A percentile compares a stretch with the other conserved stretches of the same genome.
Conservation (phyloP, 2,329 filamentous ascomycete genomes). For the Thermothelomyces thermophilus region DNA sequence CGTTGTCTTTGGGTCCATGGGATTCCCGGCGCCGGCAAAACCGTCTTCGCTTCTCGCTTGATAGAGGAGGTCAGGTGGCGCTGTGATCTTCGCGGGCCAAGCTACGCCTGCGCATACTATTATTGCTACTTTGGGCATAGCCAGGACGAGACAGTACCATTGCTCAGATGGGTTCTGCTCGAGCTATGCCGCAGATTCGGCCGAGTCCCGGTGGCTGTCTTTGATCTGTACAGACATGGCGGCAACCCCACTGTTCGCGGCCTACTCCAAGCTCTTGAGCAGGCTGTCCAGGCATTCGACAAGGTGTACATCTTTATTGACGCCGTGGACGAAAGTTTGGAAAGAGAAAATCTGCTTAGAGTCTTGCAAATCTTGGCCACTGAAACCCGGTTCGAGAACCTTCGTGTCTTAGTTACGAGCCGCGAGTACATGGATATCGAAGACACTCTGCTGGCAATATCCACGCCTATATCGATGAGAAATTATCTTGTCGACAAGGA, state of each 20-base stretch:
- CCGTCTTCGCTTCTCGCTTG: slow-evolving; percentile 14
- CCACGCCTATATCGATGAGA: slow-evolving; percentile 7
- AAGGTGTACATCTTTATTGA: slow-evolving; percentile 26
- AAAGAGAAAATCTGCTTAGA: slow-evolving; percentile 20
- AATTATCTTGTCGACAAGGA: slow-evolving; percentile 25
- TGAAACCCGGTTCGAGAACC: slow-evolving; percentile 19
- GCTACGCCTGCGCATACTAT: slow-evolving; percentile 23
- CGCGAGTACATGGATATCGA: slow-evolving; percentile 28
- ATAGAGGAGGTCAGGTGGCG: slow-evolving; percentile 2
- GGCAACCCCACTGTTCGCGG: not conserved
- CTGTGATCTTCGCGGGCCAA: not conserved
- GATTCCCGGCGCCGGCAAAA: slow-evolving; percentile 20
- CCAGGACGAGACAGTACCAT: slow-evolving; percentile 26
- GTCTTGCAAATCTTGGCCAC: slow-evolving; percentile 24
- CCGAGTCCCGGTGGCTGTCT: slow-evolving; percentile 2
- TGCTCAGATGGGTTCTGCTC: slow-evolving; percentile 25
- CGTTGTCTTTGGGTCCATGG: slow-evolving; percentile 18
- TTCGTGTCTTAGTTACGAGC: slow-evolving; percentile 29
- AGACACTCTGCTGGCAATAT: slow-evolving; percentile 9
- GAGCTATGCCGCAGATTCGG: slow-evolving; percentile 24
- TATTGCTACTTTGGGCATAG: slow-evolving; percentile 28
- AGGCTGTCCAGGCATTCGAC: slow-evolving; percentile 10
- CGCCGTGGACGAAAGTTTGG: slow-evolving; percentile 29
- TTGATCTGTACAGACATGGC: slow-evolving; percentile 6
- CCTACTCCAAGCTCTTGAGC: slow-evolving; percentile 3